Evolutionary conservation across 2,329 filamentous ascomycete species (phyloP).

Genomic region (Colletotrichum neosansevieriae): DNA sequence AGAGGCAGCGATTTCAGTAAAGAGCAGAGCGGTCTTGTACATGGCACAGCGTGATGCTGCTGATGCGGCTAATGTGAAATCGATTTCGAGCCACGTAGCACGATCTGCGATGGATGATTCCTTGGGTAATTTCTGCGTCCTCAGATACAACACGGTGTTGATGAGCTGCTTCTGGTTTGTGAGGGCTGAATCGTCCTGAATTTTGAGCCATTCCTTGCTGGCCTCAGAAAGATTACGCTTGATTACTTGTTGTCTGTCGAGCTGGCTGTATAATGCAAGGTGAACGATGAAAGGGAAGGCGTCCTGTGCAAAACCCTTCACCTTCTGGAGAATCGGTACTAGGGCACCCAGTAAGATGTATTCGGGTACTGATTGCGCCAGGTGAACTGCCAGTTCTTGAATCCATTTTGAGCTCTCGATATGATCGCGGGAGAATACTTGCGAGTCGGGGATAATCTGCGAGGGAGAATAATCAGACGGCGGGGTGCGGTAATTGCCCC

Average conservation of each 20-base stretch:
- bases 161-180: slow-evolving; percentile 78
- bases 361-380: slow-evolving; percentile 69
- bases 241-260: slow-evolving; percentile 69
- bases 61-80: slow-evolving; percentile 76
- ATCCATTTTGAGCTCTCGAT: slow-evolving; percentile 70
- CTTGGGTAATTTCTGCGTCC: slow-evolving; percentile 79
- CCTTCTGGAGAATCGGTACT: slow-evolving; percentile 71
- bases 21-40: slow-evolving; percentile 86
- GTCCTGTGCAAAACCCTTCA: slow-evolving; percentile 77
- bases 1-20: slow-evolving; percentile 79
- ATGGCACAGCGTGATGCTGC: slow-evolving; percentile 84
- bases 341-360: slow-evolving; percentile 79
- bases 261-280: slow-evolving; percentile 78
- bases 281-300: slow-evolving; percentile 89
- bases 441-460: slow-evolving; percentile 43
- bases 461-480: slow-evolving; percentile 59
- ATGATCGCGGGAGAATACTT: slow-evolving; percentile 51
- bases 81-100: slow-evolving; percentile 86
- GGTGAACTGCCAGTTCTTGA: slow-evolving; percentile 68
- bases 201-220: slow-evolving; percentile 72
- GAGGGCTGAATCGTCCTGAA: slow-evolving; percentile 48
- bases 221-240: slow-evolving; percentile 75
- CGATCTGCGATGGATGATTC: slow-evolving; percentile 86
- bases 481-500: slow-evolving; percentile 67
- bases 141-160: slow-evolving; percentile 86